These are phyloP conservation scores for Suhomyces kilbournensis DNA, from an alignment of 805 yeast species.

Conservation along the genomic window DNA sequence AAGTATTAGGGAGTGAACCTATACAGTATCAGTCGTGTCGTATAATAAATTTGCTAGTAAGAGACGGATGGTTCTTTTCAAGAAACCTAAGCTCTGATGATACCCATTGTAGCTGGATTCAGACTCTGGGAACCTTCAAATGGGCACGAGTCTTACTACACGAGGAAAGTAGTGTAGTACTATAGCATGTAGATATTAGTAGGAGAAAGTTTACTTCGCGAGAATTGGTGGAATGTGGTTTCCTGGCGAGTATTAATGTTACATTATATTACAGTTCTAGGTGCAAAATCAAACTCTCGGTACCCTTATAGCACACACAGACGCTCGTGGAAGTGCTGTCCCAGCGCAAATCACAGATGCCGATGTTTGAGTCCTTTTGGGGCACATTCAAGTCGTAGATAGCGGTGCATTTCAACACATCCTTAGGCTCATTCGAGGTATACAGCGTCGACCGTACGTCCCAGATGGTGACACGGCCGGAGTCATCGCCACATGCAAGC, in stretches of 20 bases:
- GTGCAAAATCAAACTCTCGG: slow-evolving; percentile 26
- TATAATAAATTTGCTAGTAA: too few species aligned
- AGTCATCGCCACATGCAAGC: slow-evolving; percentile 64
- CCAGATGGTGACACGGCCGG: slow-evolving; percentile 58
- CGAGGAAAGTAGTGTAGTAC: too few species aligned
- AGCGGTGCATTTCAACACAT: slow-evolving; percentile 26
- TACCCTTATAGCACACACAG: slow-evolving; percentile 34
- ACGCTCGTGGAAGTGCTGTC: slow-evolving; percentile 23
- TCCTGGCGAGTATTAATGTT: neutral
- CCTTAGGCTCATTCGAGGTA: slow-evolving; percentile 6
- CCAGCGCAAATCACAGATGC: slow-evolving; percentile 41
- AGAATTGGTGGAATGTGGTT: too few species aligned
- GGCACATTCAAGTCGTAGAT: slow-evolving; percentile 15
- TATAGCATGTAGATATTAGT: too few species aligned
- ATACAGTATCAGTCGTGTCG: too few species aligned
- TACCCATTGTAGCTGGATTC: too few species aligned
- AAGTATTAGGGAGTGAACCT: too few species aligned
- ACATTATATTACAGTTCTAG: slow-evolving; percentile 1
- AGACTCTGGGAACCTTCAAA: too few species aligned
- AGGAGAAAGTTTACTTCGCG: too few species aligned
- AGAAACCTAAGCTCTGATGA: too few species aligned
- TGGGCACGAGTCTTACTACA: too few species aligned
- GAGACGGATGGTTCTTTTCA: too few species aligned
- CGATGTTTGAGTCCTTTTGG: slow-evolving; percentile 14
- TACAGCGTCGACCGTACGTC: slow-evolving; percentile 26